These are phyloP conservation scores for Cairneyella variabilis DNA, from an alignment of 495 filamentous ascomycete genomes.

Conservation along the genomic window DNA sequence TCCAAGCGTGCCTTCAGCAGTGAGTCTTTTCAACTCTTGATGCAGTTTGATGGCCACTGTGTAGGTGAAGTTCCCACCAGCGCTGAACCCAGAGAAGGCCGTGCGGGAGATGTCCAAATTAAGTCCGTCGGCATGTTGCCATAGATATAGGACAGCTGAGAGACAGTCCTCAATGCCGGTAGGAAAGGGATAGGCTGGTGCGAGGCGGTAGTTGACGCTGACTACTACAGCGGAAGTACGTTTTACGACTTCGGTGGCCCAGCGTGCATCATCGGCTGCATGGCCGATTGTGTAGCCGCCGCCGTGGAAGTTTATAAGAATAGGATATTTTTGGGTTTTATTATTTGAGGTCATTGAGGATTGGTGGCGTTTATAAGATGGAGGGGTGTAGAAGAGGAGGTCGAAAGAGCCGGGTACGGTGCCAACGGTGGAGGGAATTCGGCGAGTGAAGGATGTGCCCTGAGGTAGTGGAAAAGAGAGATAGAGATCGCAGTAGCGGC, in stretches of 20 bases:
- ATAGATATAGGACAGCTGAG: conserved; percentile 62
- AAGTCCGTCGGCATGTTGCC: conserved; percentile 48
- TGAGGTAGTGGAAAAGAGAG: conserved; percentile 2
- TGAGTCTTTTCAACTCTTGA: conserved; percentile 22
- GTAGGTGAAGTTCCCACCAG: conserved; percentile 78
- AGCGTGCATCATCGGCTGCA: conserved; percentile 65
- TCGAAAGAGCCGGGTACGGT: neutral
- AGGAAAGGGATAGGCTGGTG: conserved; percentile 44
- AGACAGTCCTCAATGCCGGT: conserved; percentile 49
- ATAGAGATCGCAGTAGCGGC: conserved; percentile 4
- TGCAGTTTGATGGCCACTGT: conserved; percentile 67
- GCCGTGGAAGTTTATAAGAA: conserved; percentile 70
- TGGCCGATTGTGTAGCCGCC: conserved; percentile 71
- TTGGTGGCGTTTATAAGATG: neutral
- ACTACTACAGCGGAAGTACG: conserved; percentile 40
- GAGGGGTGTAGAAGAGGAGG: conserved; percentile 9
- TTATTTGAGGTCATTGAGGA: neutral
- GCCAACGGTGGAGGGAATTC: neutral
- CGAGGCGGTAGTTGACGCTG: conserved; percentile 44
- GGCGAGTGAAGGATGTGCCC: neutral
- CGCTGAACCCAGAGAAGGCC: conserved; percentile 76
- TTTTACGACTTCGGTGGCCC: conserved; percentile 62
- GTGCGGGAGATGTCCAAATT: conserved; percentile 57
- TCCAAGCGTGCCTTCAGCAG: neutral
- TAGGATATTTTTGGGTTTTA: conserved; percentile 41